Percentiles rank a stretch among this genome's conserved stretches.
Evolutionary conservation across 306 rosid species (phyloP).

Genomic region (Citrullus amarus): DNA sequence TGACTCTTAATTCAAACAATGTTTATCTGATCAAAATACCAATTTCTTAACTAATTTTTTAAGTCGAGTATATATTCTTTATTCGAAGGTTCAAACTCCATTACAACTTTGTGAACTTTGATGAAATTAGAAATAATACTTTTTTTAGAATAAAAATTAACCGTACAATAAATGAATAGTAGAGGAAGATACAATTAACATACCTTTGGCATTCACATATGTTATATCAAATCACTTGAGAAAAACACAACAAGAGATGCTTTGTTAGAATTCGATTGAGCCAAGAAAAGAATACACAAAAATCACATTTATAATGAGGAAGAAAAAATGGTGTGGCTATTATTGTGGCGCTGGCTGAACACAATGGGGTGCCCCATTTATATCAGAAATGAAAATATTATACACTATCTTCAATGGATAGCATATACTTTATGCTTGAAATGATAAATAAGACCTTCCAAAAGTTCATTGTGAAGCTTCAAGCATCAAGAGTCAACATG

Average conservation of each 20-base stretch:
- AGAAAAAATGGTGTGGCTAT: neutral
- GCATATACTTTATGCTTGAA: neutral
- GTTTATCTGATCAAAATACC: too few species aligned
- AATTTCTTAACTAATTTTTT: too few species aligned
- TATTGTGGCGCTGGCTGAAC: neutral
- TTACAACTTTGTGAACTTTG: too few species aligned
- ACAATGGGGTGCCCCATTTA: neutral
- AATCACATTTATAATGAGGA: neutral
- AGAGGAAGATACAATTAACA: too few species aligned
- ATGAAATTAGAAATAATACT: too few species aligned
- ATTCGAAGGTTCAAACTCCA: too few species aligned
- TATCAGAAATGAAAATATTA: neutral
- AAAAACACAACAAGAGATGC: neutral
- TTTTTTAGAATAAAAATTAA: too few species aligned
- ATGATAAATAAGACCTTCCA: neutral
- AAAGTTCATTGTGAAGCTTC: neutral
- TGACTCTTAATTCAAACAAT: too few species aligned
- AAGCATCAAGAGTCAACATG: neutral
- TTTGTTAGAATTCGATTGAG: neutral
- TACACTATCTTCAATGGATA: neutral
- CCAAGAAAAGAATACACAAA: neutral
- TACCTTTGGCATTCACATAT: neutral
- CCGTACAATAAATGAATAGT: too few species aligned
- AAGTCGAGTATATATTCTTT: too few species aligned
- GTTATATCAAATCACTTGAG: neutral